phyloP scores from a whole-genome alignment of 176 grass and related monocot genomes.

The Lolium multiflorum region DNA sequence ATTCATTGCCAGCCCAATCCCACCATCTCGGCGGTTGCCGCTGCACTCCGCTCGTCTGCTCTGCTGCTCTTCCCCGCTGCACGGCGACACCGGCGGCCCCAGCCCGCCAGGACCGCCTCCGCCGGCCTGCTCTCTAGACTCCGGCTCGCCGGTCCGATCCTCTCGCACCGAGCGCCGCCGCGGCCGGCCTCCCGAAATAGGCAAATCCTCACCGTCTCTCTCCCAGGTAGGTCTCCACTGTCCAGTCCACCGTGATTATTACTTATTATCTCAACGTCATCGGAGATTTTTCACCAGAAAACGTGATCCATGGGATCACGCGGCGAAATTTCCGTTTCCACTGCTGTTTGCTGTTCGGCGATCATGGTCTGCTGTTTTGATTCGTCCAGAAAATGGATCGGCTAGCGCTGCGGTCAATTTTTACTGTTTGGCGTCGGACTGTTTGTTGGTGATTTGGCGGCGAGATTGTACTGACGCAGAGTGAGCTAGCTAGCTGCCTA shows the following conservation, averaged over 20 bases:
- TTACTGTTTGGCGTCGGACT: not conserved
- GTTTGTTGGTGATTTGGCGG: not conserved
- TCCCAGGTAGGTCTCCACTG: not conserved
- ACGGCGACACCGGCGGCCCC: not conserved
- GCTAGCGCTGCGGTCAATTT: not conserved
- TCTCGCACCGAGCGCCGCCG: not conserved
- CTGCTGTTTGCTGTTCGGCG: not conserved
- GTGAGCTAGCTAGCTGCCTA: not conserved
- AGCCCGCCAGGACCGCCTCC: not conserved
- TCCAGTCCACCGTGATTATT: not conserved
- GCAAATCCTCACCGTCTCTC: not conserved
- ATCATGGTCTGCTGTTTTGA: not conserved
- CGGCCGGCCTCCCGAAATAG: not conserved
- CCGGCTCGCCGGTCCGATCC: not conserved
- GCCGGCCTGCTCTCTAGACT: not conserved
- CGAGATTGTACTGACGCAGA: not conserved
- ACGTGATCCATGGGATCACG: not conserved
- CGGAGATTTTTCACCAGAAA: not conserved
- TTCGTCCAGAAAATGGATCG: not conserved
- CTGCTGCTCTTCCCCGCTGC: not conserved
- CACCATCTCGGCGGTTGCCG: not conserved
- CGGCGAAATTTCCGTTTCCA: not conserved
- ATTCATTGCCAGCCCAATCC: not conserved
- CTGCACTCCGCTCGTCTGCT: not conserved
- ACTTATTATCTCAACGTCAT: not conserved